Evolutionary conservation across 1,284 basidiomycete species (phyloP).

Genomic region (Lentinus polychrous): DNA sequence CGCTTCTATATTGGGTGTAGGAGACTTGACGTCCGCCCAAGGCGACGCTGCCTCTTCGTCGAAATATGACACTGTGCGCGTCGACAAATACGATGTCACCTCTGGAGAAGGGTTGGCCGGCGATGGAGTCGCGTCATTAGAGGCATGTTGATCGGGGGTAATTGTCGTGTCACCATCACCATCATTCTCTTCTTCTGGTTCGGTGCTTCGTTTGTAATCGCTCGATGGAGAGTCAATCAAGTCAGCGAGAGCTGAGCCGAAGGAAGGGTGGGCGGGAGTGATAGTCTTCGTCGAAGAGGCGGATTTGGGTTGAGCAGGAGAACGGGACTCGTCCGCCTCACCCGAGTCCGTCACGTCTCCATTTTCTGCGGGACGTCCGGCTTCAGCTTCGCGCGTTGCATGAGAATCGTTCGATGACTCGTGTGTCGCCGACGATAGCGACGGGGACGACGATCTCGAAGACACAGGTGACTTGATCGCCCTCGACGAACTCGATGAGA

Average conservation of each 20-base stretch:
- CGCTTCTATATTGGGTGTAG: conserved; percentile 3
- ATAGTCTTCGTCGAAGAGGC: neutral
- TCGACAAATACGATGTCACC: conserved; percentile 15
- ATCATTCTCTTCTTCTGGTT: neutral
- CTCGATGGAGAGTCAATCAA: neutral
- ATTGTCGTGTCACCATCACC: neutral
- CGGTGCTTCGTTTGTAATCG: neutral
- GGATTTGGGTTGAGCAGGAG: conserved; percentile 6
- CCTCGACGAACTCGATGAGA: conserved; percentile 24
- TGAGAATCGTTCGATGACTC: neutral
- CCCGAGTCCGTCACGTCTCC: neutral
- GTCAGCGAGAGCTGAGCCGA: neutral
- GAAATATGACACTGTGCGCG: conserved; percentile 16
- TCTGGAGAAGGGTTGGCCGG: neutral
- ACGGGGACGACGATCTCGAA: conserved; percentile 8
- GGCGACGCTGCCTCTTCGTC: conserved; percentile 23
- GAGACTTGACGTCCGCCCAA: conserved; percentile 22
- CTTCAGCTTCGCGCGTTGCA: neutral
- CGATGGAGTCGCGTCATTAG: neutral
- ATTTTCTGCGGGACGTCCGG: neutral
- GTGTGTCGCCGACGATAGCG: neutral
- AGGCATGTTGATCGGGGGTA: neutral
- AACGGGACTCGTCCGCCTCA: neutral
- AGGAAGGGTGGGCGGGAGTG: neutral
- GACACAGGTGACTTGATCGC: conserved; percentile 23